Base-by-base conservation (phyloP, 495 filamentous ascomycete species). In the Cercophora sp. region DNA sequence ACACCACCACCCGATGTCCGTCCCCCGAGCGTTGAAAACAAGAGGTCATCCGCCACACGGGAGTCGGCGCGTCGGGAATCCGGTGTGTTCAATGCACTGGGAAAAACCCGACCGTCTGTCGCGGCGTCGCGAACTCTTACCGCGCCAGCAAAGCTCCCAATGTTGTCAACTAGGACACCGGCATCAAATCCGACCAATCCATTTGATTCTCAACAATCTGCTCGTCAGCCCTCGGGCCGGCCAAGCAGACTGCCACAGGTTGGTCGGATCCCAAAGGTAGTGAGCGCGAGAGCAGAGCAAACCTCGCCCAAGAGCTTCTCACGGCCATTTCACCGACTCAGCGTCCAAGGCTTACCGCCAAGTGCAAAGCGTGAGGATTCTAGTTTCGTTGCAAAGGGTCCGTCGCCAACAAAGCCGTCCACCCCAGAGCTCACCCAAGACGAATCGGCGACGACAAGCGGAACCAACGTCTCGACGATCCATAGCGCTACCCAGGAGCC, bases 251-350 rank as follows among this genome's bases (percentile, higher is more conserved):
- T 96, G 23, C 81, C 85, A 31, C 91, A 90, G 59, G 84, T 97
- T 48, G 92, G 91, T 10, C 85, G 92, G 8, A 97, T 97, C 54
- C 92, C 92, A 18, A 84, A 84, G 58, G 89, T 96, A 9, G 81
- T 92, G 29, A 91, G 85, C 34, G 85, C 85, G 50, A 80, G 85
- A 39, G 80, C 84, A 29, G 83, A 87, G 55, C 79, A 77, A 48
- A 83, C 83, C 4, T 83, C 88, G 2, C 77, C 86, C 11, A 85
- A 86, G 64, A 95, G 91, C 13, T 96, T 94, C 63, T 96, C 91
- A 1, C 75, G 91, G 34, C 91, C 91, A 59, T 76, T 58, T 57
- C 70, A 61, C 62, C 65, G 51, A 52, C 56, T 59, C 50, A 63
- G 60, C 52, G 56, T 58, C 11, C 67, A 67, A 23, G 36, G 46